These are phyloP conservation scores for Eimeria sp. DNA, from an alignment of 169 alveolate species.

Conservation along the genomic window DNA sequence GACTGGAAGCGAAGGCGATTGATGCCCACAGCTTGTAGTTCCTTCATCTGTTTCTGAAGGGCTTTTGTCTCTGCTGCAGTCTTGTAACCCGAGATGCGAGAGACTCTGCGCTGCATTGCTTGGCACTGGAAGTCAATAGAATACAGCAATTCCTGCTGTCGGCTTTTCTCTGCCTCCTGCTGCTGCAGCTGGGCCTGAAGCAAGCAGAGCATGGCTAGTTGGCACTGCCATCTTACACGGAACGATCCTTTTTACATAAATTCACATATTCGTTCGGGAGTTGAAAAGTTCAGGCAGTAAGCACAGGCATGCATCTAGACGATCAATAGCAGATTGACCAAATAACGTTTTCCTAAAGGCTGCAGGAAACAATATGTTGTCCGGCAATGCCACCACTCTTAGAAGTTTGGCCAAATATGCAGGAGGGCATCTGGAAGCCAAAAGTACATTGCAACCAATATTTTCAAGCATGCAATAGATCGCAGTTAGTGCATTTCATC, in stretches of 20 bases:
- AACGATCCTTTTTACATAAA: neutral
- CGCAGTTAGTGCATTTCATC: neutral
- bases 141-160: slow-evolving; percentile 95
- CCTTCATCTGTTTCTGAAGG: slow-evolving; percentile 88
- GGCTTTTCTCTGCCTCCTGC: slow-evolving; percentile 93
- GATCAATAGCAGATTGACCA: neutral
- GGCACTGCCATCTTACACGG: neutral
- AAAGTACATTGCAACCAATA: neutral
- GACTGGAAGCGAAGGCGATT: slow-evolving; percentile 81
- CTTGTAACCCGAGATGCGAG: slow-evolving; percentile 94
- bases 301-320: neutral
- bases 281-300: neutral
- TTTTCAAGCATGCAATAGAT: neutral
- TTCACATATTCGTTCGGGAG: neutral
- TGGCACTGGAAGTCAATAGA: slow-evolving; percentile 96
- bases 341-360: neutral
- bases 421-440: neutral
- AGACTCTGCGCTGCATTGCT: slow-evolving; percentile 96
- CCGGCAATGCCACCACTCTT: neutral
- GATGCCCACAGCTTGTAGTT: slow-evolving; percentile 86
- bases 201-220: neutral
- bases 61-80: slow-evolving; percentile 95
- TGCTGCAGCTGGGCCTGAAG: slow-evolving; percentile 92
- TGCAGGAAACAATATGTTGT: neutral
- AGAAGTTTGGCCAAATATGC: neutral